Base-by-base conservation (phyloP, 2,329 filamentous ascomycete genomes). In the Ceratocystis eucalypticola region DNA sequence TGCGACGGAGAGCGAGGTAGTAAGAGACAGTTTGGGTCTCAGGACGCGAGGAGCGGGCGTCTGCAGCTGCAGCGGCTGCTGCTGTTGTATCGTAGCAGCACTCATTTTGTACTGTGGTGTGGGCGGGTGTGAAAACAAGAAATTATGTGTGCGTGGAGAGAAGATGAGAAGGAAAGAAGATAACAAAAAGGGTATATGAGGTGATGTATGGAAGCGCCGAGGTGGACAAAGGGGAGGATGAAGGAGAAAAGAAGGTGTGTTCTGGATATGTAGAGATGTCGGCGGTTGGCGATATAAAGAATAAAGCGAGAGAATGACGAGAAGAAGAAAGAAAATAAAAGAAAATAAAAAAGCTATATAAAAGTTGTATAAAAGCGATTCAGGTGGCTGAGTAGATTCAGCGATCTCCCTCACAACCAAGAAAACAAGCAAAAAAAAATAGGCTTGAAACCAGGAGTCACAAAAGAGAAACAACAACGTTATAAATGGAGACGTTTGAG, bases 1-100 rank as follows among this genome's bases (percentile, higher is more conserved):
- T 46, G 62, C 50, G 5, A 62, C 75, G 46, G 74, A 72, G 64
- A 72, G 74, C 41, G 77, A 78, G 71, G 79, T 80, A 71, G 79
- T 77, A 67, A 80, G 76, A 63, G 77, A 79, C 65, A 69, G 41
- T 66, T 67, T 69, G 37, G 66, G 64, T 50, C 66, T 61, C 15
- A 33, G n/a, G 64, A 44, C 17, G 17, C 57, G 64, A 20, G 64
- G 57, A 46, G 37, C 17, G 20, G 62, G 62, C 37, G 37, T 41
- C 37, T 41, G 37, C 37, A 41, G 3, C 46, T n/a, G 46, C 46
- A 5, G 46, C n/a, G 25, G 50, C 53, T 25, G 22, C 66, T 64
- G 59, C 44, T 64, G 55, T 53, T 59, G 50, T 64, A 63, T 62
- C 20, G 61, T 65, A n/a, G 37, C 28, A 59, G 41, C 37, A 63